phyloP scores from a whole-genome alignment of 202 grass and related monocot genomes.

The Sporobolus alterniflorus region DNA sequence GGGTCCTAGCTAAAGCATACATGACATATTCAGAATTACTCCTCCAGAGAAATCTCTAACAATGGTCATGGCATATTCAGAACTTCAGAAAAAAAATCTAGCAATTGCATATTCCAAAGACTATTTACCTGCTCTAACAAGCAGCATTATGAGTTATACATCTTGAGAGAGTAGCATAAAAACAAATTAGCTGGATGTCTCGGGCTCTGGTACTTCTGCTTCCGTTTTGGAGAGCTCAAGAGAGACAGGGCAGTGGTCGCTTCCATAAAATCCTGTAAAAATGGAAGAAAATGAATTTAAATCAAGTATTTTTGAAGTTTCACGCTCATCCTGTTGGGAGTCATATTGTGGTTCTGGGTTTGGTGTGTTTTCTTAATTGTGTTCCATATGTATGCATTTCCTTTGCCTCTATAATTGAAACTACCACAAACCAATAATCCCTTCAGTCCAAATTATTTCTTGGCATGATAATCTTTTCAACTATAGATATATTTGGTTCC shows the following conservation, averaged over 20 bases:
- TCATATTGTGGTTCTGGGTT: no score
- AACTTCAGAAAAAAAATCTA: neutral
- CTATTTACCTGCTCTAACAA: constrained; percentile 3
- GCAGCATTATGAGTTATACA: neutral
- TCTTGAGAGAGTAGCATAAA: neutral
- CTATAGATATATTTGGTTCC: neutral
- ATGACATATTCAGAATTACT: neutral
- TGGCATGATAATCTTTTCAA: neutral
- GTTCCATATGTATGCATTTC: neutral
- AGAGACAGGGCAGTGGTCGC: constrained; percentile 87
- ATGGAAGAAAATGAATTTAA: constrained; percentile 1
- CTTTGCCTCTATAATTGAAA: neutral
- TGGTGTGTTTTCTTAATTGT: neutral
- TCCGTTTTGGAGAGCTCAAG: constrained; percentile 60
- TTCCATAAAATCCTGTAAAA: constrained; percentile 80
- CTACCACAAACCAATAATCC: neutral
- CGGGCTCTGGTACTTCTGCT: constrained; percentile 22
- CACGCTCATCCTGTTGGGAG: neutral
- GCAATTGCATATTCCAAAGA: neutral
- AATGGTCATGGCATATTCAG: neutral
- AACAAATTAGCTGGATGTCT: constrained; percentile 19
- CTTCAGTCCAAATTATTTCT: neutral
- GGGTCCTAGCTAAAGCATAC: neutral
- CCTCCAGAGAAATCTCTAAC: neutral
- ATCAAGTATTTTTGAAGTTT: neutral